These are phyloP conservation scores for Nitzschia putrida DNA, from an alignment of 108 stramenopile genomes.

Conservation along the genomic window DNA sequence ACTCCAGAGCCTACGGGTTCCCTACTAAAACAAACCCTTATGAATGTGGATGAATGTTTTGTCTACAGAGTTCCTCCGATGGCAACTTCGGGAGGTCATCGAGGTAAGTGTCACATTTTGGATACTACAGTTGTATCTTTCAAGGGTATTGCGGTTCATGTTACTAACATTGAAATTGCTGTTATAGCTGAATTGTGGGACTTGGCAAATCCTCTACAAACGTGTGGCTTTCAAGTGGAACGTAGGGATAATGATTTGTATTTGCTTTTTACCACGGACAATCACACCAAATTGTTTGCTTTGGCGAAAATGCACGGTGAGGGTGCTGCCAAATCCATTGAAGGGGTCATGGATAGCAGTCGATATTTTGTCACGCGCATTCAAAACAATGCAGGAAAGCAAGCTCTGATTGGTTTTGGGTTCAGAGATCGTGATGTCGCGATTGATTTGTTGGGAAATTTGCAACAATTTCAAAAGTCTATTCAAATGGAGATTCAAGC, in stretches of 20 bases:
- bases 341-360: slow-evolving; percentile 44
- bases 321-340: slow-evolving; percentile 7
- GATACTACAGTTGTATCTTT: too few species aligned
- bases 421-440: slow-evolving; percentile 82
- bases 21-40: slow-evolving; percentile 53
- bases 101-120: slow-evolving; percentile 18
- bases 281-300: slow-evolving; percentile 38
- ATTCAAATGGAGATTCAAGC: slow-evolving; percentile 50
- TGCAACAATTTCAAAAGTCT: slow-evolving; percentile 67
- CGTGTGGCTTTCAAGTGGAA: slow-evolving; percentile 60
- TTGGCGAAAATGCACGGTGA: slow-evolving; percentile 19
- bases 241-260: slow-evolving; percentile 41
- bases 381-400: slow-evolving; percentile 31
- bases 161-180: neutral
- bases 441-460: slow-evolving; percentile 65
- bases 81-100: slow-evolving; percentile 63
- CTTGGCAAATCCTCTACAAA: slow-evolving; percentile 64
- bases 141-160: too few species aligned
- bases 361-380: slow-evolving; percentile 77
- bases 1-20: too few species aligned
- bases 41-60: slow-evolving; percentile 73
- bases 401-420: slow-evolving; percentile 71
- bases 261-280: slow-evolving; percentile 40
- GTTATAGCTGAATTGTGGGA: slow-evolving; percentile 75
- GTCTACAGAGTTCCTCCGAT: slow-evolving; percentile 80